Evolutionary conservation across 1,284 basidiomycete species (phyloP).

Genomic region (Marasmius tenuissimus): DNA sequence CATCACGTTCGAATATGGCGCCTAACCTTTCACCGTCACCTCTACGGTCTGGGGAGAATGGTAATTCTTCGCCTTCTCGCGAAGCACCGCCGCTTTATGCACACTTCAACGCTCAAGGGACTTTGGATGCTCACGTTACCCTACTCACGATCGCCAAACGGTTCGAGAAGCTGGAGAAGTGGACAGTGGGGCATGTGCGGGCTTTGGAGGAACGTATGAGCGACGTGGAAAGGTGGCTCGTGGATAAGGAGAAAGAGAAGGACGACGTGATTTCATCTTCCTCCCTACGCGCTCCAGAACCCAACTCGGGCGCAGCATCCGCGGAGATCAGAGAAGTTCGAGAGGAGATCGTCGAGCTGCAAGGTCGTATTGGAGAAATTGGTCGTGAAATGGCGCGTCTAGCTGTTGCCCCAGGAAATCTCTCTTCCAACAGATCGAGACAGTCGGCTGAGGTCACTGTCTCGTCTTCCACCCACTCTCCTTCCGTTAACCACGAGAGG

Average conservation of each 20-base stretch:
- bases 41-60: slow-evolving; percentile 44
- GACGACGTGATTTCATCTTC: background rate
- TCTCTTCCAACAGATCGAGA: slow-evolving; percentile 52
- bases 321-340: slow-evolving; percentile 53
- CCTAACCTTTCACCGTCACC: slow-evolving; percentile 62
- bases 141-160: slow-evolving; percentile 50
- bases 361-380: slow-evolving; percentile 68
- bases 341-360: slow-evolving; percentile 68
- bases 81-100: slow-evolving; percentile 71
- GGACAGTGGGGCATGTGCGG: slow-evolving; percentile 17
- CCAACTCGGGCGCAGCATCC: background rate
- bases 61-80: slow-evolving; percentile 56
- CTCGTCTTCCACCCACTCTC: slow-evolving; percentile 14
- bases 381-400: slow-evolving; percentile 77
- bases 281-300: background rate
- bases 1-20: slow-evolving; percentile 53
- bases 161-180: slow-evolving; percentile 71
- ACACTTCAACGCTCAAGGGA: slow-evolving; percentile 62
- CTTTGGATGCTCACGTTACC: background rate
- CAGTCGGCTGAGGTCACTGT: slow-evolving; percentile 34
- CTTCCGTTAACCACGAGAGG: slow-evolving; percentile 11
- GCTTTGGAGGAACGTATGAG: slow-evolving; percentile 16
- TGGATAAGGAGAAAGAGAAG: slow-evolving; percentile 14
- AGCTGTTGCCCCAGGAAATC: slow-evolving; percentile 53
- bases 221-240: slow-evolving; percentile 15